Base-by-base conservation (phyloP, 2,329 filamentous ascomycete genomes). In the Erysiphe pisi region DNA sequence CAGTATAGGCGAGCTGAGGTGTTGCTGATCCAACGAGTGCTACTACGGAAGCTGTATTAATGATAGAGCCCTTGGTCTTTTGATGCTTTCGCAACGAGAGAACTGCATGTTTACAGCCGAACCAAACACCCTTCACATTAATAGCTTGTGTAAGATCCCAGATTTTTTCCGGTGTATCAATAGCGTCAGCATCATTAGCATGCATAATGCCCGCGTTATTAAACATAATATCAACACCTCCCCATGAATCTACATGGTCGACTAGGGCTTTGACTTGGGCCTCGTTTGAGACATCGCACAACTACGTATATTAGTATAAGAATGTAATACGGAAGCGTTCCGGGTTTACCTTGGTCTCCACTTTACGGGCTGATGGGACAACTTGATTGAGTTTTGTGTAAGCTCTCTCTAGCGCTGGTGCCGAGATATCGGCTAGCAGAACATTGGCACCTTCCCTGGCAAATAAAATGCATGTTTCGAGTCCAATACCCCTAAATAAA, bases 141-240 rank as follows among this genome's bases (percentile, higher is more conserved):
- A 93, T 91, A 77, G 87, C 88, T 78, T 91, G 89, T 0, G 91
- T 93, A 77, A 92, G 82, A 79, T 93, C 90, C 91, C 91, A 93
- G 83, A 93, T 91, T 81, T 89, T 88, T 83, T 92, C 90, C 0
- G 89, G 86, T 0, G 90, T 92, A 80, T 89, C 86, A 79, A 92
- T 84, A 25, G 90, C 90, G 81, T 89, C 86, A 4, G 84, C 85
- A 79, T 89, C 87, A 77, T 90, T 85, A 31, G 86, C 86, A 82
- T 93, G 90, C 90, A 93, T 93, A 80, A 93, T 93, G 22, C 91
- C 91, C 22, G 91, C 91, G 80, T 93, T 93, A 85, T 93, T 93
- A 86, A 93, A 93, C 80, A 93, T 89, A 80, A 93, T 86, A 80
- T 93, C 91, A 0, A 90, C 83, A 58, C 91, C 91, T 79, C 90